Percentiles rank a stretch among this genome's conserved stretches.
phyloP scores from a whole-genome alignment of 345 rosid species.

The Sisymbrium altissimum region DNA sequence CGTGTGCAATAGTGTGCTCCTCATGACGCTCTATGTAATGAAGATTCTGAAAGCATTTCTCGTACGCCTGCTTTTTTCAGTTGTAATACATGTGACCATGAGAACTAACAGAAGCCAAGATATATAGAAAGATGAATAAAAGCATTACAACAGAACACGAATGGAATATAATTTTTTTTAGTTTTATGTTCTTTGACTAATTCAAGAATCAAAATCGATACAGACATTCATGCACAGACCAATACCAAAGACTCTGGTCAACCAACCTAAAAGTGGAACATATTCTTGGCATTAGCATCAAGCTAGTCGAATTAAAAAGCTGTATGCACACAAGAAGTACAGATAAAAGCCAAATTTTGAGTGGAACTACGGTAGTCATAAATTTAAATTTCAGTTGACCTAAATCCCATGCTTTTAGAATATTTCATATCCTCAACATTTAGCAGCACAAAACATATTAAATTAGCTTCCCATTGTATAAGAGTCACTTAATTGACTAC shows the following conservation, averaged over 20 bases:
- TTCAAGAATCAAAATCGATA: neutral
- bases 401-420: neutral
- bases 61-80: slow-evolving; percentile 60
- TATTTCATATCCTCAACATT: neutral
- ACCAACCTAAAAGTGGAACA: neutral
- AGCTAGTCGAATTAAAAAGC: neutral
- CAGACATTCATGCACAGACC: neutral
- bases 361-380: neutral
- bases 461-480: neutral
- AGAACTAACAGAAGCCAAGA: neutral
- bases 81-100: slow-evolving; percentile 8
- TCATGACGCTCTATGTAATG: slow-evolving; percentile 86
- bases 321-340: neutral
- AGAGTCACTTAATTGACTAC: too few relatives aligned
- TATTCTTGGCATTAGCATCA: neutral
- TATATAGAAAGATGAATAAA: neutral
- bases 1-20: slow-evolving; percentile 96
- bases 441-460: neutral
- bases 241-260: neutral
- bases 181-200: neutral
- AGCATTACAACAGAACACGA: neutral
- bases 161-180: too few relatives aligned
- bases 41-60: slow-evolving; percentile 96
- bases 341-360: neutral
- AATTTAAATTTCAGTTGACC: neutral